phyloP scores from a whole-genome alignment of 306 rosid species.

The Luffa acutangula region DNA sequence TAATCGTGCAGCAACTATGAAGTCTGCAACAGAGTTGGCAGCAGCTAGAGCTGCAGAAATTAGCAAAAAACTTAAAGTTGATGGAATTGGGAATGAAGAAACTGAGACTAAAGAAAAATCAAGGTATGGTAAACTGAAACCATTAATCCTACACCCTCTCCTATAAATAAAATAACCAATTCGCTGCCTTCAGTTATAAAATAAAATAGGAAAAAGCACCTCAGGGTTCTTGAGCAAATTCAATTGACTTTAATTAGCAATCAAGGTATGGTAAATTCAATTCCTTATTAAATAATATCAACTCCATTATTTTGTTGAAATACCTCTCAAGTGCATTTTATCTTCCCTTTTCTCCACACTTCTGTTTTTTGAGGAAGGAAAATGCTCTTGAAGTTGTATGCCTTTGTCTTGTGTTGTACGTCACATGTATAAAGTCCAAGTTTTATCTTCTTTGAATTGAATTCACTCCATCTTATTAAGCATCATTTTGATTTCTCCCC shows the following conservation, averaged over 20 bases:
- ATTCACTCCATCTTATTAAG: neutral
- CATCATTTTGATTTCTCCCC: slow-evolving; percentile 4
- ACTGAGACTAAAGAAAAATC: slow-evolving; percentile 53
- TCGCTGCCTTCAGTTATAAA: neutral
- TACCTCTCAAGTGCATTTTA: neutral
- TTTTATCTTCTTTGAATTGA: neutral
- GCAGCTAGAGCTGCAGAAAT: slow-evolving; percentile 98
- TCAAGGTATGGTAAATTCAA: neutral
- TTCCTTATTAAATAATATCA: neutral
- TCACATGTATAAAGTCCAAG: neutral
- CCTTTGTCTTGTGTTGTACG: neutral
- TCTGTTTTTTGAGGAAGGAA: neutral
- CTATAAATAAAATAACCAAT: neutral
- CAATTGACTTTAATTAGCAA: neutral
- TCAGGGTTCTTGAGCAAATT: neutral
- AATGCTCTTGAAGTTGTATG: slow-evolving; percentile 1
- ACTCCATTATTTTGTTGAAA: neutral
- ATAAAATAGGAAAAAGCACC: neutral
- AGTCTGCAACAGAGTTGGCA: slow-evolving; percentile 91
- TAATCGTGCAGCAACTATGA: slow-evolving; percentile 88
- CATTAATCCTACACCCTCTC: neutral
- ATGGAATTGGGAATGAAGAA: slow-evolving; percentile 52
- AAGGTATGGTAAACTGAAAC: slow-evolving; percentile 36
- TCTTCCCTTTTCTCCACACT: neutral
- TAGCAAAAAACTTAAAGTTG: slow-evolving; percentile 76